phyloP scores from a whole-genome alignment of 2,329 filamentous ascomycete genomes.

The Fusarium graminum region DNA sequence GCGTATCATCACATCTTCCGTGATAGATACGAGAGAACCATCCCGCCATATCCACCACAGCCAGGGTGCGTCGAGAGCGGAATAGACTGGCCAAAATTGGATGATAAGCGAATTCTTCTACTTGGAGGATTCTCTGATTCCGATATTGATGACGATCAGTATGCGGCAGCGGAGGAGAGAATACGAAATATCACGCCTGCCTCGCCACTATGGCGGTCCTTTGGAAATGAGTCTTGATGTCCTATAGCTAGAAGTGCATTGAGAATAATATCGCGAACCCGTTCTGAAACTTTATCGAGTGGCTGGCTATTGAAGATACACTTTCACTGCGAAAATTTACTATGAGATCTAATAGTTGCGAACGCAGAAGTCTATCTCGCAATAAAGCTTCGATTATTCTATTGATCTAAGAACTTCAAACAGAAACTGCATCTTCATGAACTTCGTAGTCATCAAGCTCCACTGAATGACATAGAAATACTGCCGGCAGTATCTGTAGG shows the following conservation, averaged over 20 bases:
- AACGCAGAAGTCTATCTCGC: too few relatives aligned
- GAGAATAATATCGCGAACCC: too few relatives aligned
- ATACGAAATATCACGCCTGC: slow-evolving; percentile 17
- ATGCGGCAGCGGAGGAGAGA: slow-evolving; percentile 4
- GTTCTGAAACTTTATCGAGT: too few relatives aligned
- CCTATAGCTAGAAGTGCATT: neutral
- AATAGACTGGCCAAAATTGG: slow-evolving; percentile 22
- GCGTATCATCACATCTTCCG: slow-evolving; percentile 34
- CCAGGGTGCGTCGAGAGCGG: neutral
- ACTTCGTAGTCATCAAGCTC: too few relatives aligned
- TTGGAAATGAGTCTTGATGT: neutral
- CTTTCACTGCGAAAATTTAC: too few relatives aligned
- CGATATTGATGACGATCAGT: slow-evolving; percentile 1
- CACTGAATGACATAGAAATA: too few relatives aligned
- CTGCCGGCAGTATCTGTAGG: too few relatives aligned
- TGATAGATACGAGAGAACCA: slow-evolving; percentile 10
- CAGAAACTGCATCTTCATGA: too few relatives aligned
- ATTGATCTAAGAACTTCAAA: too few relatives aligned
- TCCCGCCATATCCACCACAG: neutral
- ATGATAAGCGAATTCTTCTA: neutral
- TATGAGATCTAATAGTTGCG: too few relatives aligned
- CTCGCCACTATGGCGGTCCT: slow-evolving; percentile 3
- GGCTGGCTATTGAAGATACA: too few relatives aligned
- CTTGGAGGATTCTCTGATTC: neutral
- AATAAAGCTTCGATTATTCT: too few relatives aligned